phyloP scores from a whole-genome alignment of 768 basidiomycete genomes.

The Lyophyllum atratum region DNA sequence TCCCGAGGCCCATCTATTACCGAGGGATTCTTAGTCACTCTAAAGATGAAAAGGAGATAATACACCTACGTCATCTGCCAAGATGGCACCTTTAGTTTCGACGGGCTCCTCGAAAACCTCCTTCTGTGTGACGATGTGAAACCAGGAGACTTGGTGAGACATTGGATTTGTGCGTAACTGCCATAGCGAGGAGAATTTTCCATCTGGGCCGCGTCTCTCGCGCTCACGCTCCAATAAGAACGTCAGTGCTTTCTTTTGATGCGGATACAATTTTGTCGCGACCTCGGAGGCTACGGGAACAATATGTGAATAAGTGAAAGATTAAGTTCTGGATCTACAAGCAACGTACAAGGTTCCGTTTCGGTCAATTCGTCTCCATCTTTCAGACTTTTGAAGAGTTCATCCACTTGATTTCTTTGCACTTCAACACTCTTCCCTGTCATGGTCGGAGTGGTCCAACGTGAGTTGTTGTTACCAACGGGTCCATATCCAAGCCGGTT shows the following conservation, averaged over 20 bases:
- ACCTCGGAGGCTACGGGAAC: slow-evolving; percentile 59
- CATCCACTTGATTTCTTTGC: slow-evolving; percentile 91
- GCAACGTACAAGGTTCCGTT: slow-evolving; percentile 75
- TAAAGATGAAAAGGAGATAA: slow-evolving; percentile 12
- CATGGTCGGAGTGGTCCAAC: slow-evolving; percentile 60
- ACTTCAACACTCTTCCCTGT: slow-evolving; percentile 84
- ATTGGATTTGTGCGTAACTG: slow-evolving; percentile 54
- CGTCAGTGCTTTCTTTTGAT: slow-evolving; percentile 97
- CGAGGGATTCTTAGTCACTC: slow-evolving; percentile 8
- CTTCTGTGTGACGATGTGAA: slow-evolving; percentile 82
- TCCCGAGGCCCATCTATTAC: slow-evolving; percentile 98
- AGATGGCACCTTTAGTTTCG: slow-evolving; percentile 83
- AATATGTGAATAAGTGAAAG: not conserved
- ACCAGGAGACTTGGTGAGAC: slow-evolving; percentile 57
- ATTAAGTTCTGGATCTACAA: not conserved
- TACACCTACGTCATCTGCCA: slow-evolving; percentile 90
- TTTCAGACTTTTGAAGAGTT: slow-evolving; percentile 87
- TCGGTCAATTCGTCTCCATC: slow-evolving; percentile 86
- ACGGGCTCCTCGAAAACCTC: slow-evolving; percentile 67
- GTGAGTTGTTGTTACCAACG: slow-evolving; percentile 32
- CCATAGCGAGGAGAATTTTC: slow-evolving; percentile 74
- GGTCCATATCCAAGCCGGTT: slow-evolving; percentile 43
- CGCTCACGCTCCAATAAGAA: slow-evolving; percentile 90
- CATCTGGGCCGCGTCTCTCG: slow-evolving; percentile 58
- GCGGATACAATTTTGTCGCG: slow-evolving; percentile 88